Percentiles rank a stretch among this genome's conserved stretches.
These are phyloP conservation scores for Didymella pomorum DNA, from an alignment of 2,329 filamentous ascomycete genomes.

Conservation along the genomic window DNA sequence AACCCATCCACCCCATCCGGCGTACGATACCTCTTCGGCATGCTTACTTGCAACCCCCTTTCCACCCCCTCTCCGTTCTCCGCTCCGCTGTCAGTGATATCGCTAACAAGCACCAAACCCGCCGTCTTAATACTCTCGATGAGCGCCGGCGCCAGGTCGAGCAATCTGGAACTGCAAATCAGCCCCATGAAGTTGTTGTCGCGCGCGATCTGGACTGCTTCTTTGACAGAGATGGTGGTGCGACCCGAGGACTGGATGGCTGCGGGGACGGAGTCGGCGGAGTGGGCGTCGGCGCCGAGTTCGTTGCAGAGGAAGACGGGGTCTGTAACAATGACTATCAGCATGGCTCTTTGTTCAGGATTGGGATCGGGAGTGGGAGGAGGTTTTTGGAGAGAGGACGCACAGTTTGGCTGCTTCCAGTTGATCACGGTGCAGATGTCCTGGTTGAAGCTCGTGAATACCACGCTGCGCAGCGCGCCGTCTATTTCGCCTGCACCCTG, in stretches of 20 bases:
- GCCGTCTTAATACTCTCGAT: conserved; percentile 94
- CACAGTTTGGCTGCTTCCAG: conserved; percentile 98
- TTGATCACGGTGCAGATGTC: conserved; percentile 93
- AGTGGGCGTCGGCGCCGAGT: conserved; percentile 70
- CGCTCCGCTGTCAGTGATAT: conserved; percentile 70
- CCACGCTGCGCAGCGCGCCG: conserved; percentile 81
- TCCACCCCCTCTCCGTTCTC: conserved; percentile 47
- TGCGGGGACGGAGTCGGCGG: conserved; percentile 46
- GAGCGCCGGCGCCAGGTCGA: conserved; percentile 86
- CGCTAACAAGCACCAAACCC: conserved; percentile 88
- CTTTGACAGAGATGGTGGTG: conserved; percentile 86
- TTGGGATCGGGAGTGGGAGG: too few species aligned
- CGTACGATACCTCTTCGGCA: conserved; percentile 56
- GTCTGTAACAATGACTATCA: conserved; percentile 57
- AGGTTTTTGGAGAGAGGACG: neutral
- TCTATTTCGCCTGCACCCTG: conserved; percentile 61
- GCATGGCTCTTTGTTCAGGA: neutral
- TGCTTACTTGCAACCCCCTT: too few species aligned
- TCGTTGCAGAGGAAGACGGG: conserved; percentile 96
- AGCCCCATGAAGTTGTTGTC: conserved; percentile 98
- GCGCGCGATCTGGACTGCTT: conserved; percentile 89
- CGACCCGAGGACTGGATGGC: conserved; percentile 69
- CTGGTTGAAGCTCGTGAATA: conserved; percentile 93
- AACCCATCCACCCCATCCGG: conserved; percentile 88
- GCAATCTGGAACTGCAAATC: conserved; percentile 83